Evolutionary conservation across 768 basidiomycete genomes (phyloP).

Genomic region (Mycena floridula): DNA sequence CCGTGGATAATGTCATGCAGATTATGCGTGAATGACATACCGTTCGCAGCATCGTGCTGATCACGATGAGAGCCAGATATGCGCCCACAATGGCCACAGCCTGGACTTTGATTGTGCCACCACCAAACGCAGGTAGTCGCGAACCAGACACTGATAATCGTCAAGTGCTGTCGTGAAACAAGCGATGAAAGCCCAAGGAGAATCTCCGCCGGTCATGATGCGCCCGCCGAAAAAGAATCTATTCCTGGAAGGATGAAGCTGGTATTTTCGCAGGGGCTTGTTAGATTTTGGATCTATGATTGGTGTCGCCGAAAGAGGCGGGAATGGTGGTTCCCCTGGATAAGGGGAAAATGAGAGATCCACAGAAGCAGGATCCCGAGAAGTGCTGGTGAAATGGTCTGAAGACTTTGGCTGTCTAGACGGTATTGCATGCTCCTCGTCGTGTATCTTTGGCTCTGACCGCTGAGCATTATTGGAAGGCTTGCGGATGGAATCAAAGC

Average conservation of each 20-base stretch:
- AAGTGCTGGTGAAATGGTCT: constrained; percentile 19
- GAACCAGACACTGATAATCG: constrained; percentile 79
- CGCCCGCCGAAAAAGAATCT: constrained; percentile 68
- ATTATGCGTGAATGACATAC: constrained; percentile 32
- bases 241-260: constrained; percentile 68
- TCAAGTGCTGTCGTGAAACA: constrained; percentile 55
- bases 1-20: constrained; percentile 2
- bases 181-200: constrained; percentile 72
- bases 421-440: constrained; percentile 27
- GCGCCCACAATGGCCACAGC: constrained; percentile 53
- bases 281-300: constrained; percentile 30
- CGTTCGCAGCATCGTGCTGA: constrained; percentile 73
- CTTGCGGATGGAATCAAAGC: constrained; percentile 43
- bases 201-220: constrained; percentile 81
- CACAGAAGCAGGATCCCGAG: constrained; percentile 2
- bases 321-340: constrained; percentile 4
- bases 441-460: constrained; percentile 16
- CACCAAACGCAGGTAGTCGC: constrained; percentile 86
- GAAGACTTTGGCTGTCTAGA: constrained; percentile 14
- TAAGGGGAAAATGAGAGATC: constrained; percentile 7
- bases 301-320: constrained; percentile 29
- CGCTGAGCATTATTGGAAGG: constrained; percentile 16
- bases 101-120: constrained; percentile 75
- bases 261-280: constrained; percentile 47
- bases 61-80: constrained; percentile 53